These are phyloP conservation scores for Symbiodinium pilosum DNA, from an alignment of 73 alveolate species.

Conservation along the genomic window DNA sequence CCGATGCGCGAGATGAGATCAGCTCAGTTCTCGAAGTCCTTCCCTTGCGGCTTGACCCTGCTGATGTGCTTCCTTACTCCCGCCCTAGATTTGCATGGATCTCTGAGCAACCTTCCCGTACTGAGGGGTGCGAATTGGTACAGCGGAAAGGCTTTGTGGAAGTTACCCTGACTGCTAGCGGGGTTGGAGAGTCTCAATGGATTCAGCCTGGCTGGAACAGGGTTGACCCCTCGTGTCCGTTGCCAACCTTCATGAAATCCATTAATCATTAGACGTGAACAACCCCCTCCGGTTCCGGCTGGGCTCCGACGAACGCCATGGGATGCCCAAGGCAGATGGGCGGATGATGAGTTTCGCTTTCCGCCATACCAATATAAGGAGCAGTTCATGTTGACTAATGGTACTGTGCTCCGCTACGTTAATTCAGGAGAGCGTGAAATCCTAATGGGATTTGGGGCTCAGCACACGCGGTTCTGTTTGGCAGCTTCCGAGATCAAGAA, in stretches of 20 bases:
- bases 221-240: too few relatives aligned
- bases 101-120: background rate
- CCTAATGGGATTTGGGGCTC: background rate
- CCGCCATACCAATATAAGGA: conserved; percentile 29
- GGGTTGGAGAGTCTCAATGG: background rate
- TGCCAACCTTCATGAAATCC: conserved; percentile 10
- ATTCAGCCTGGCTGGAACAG: background rate
- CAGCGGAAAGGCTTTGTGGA: background rate
- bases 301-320: background rate
- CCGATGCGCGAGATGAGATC: background rate
- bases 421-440: background rate
- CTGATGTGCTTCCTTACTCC: background rate
- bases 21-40: background rate
- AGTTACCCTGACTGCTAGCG: background rate
- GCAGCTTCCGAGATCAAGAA: background rate
- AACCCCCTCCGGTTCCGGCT: background rate
- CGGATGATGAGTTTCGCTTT: background rate
- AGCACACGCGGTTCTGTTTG: background rate
- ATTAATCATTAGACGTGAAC: background rate
- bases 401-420: background rate
- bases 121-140: background rate
- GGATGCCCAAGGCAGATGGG: background rate
- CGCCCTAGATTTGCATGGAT: background rate
- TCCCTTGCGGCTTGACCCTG: conserved; percentile 6
- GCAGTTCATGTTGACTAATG: background rate